Conservation (phyloP, 768 basidiomycete species). For the Mycena albidolilacea region DNA sequence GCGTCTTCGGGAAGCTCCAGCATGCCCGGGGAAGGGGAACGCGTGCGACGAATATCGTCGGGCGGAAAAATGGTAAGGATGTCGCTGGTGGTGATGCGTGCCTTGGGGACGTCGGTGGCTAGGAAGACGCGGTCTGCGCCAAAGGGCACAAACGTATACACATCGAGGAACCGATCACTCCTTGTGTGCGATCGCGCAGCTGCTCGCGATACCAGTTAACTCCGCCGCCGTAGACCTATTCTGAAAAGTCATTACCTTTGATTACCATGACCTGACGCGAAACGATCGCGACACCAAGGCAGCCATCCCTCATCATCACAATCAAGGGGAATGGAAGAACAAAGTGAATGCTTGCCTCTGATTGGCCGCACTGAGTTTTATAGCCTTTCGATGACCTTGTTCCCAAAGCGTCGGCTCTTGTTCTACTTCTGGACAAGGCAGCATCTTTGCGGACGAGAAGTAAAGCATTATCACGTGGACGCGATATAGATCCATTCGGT, state of each 20-base stretch:
- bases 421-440: slow-evolving; percentile 14
- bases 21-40: slow-evolving; percentile 62
- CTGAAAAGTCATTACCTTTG: slow-evolving; percentile 61
- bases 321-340: neutral
- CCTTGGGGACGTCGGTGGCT: slow-evolving; percentile 68
- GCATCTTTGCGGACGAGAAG: slow-evolving; percentile 16
- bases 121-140: slow-evolving; percentile 75
- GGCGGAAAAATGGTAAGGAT: slow-evolving; percentile 72
- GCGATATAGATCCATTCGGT: slow-evolving; percentile 6
- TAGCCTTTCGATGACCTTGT: slow-evolving; percentile 30
- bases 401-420: slow-evolving; percentile 34
- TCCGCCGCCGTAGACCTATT: neutral
- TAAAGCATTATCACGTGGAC: slow-evolving; percentile 29
- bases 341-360: neutral
- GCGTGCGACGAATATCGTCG: slow-evolving; percentile 51
- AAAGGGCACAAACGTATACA: slow-evolving; percentile 75
- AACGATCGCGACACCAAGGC: slow-evolving; percentile 78
- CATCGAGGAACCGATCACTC: slow-evolving; percentile 74
- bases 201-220: slow-evolving; percentile 43
- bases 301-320: slow-evolving; percentile 66
- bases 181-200: slow-evolving; percentile 70
- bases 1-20: slow-evolving; percentile 75
- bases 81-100: slow-evolving; percentile 73
- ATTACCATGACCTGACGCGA: slow-evolving; percentile 78
- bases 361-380: slow-evolving; percentile 25